A percentile compares a stretch with the other conserved stretches of the same genome.
phyloP scores from a whole-genome alignment of 768 basidiomycete genomes.

The Leccinellum luteum region DNA sequence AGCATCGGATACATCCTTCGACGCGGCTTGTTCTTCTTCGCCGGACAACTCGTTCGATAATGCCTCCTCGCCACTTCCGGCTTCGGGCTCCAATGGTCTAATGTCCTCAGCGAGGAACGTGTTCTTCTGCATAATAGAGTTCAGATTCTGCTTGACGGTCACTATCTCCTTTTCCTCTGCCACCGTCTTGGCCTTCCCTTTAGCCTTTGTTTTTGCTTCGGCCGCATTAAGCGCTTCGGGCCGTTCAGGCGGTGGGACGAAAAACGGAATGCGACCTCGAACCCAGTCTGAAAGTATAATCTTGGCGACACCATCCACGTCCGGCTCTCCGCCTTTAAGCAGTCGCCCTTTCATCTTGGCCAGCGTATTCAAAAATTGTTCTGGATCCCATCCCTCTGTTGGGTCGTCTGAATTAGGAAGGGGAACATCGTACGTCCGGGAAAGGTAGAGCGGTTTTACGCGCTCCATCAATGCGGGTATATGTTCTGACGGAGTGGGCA shows the following conservation, averaged over 20 bases:
- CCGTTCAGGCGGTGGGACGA: conserved; percentile 87
- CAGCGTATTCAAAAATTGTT: conserved; percentile 78
- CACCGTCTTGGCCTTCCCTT: conserved; percentile 49
- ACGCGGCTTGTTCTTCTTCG: conserved; percentile 43
- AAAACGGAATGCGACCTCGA: conserved; percentile 94
- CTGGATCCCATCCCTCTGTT: conserved; percentile 60
- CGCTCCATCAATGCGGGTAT: conserved; percentile 84
- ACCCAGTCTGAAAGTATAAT: conserved; percentile 97
- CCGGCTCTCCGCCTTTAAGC: conserved; percentile 92
- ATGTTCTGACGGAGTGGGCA: conserved; percentile 90
- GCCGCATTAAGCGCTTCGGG: conserved; percentile 64
- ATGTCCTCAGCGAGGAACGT: conserved; percentile 84
- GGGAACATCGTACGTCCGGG: conserved; percentile 75
- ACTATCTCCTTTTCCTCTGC: conserved; percentile 37
- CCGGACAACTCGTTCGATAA: conserved; percentile 32
- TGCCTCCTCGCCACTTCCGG: conserved; percentile 32
- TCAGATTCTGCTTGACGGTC: conserved; percentile 82
- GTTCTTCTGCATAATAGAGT: conserved; percentile 87
- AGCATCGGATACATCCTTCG: conserved; percentile 29
- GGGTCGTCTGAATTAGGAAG: conserved; percentile 57
- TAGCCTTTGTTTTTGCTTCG: conserved; percentile 46
- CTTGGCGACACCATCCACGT: conserved; percentile 88
- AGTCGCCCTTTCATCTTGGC: conserved; percentile 91
- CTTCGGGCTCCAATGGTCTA: conserved; percentile 56
- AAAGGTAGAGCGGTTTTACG: conserved; percentile 90